phyloP scores from a whole-genome alignment of 768 basidiomycete genomes.

The Trametes cubensis region DNA sequence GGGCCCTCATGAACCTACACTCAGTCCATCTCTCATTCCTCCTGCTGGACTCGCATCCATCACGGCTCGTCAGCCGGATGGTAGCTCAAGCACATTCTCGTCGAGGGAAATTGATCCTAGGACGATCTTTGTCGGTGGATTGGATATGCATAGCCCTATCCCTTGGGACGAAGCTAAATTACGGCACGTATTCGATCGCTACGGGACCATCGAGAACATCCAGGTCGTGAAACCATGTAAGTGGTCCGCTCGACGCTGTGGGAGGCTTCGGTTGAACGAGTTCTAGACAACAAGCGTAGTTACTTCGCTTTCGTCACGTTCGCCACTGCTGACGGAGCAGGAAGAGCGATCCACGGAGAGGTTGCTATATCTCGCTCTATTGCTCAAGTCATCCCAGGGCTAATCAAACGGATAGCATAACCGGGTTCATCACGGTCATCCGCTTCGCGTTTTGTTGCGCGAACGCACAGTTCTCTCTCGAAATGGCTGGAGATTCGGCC shows the following conservation, averaged over 20 bases:
- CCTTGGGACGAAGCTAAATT: conserved; percentile 75
- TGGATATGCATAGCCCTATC: conserved; percentile 62
- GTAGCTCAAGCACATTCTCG: neutral
- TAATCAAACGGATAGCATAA: conserved; percentile 53
- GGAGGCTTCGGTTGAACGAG: neutral
- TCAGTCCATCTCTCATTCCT: no score
- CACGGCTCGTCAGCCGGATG: neutral
- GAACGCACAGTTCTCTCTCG: conserved; percentile 62
- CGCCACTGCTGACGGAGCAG: conserved; percentile 61
- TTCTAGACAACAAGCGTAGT: conserved; percentile 59
- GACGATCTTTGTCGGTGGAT: conserved; percentile 76
- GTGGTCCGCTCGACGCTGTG: conserved; percentile 27
- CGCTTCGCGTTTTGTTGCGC: conserved; percentile 75
- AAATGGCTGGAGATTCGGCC: conserved; percentile 48
- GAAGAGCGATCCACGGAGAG: conserved; percentile 67
- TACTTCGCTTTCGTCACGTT: conserved; percentile 83
- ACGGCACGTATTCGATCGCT: conserved; percentile 58
- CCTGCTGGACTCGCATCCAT: neutral
- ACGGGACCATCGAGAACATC: conserved; percentile 64
- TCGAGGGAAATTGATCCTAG: conserved; percentile 58
- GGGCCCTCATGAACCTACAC: no score
- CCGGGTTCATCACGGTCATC: conserved; percentile 65
- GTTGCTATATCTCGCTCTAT: conserved; percentile 38
- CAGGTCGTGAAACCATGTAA: conserved; percentile 68
- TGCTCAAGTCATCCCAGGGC: neutral